These are phyloP conservation scores for Candida pseudocylindracea DNA, from an alignment of 1,139 yeast genomes.

Conservation along the genomic window DNA sequence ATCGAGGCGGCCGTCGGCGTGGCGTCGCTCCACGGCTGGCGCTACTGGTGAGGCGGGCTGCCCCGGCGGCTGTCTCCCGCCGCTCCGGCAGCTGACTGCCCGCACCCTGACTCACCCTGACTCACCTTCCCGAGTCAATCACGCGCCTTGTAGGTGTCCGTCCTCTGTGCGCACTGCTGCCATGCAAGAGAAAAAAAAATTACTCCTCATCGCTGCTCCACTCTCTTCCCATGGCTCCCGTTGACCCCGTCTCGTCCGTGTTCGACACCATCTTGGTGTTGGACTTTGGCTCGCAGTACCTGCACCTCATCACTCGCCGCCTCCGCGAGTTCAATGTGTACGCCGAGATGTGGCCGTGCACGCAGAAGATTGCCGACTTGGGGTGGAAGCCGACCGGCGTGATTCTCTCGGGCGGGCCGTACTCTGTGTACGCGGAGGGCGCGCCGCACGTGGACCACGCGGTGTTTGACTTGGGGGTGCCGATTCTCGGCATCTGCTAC, in stretches of 20 bases:
- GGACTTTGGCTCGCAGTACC: slow-evolving; percentile 97
- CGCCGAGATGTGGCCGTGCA: slow-evolving; percentile 98
- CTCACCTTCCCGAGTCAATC: no score
- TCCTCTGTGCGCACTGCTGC: no score
- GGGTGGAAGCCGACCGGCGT: slow-evolving; percentile 94
- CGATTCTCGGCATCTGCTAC: slow-evolving; percentile 93
- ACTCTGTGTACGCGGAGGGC: slow-evolving; percentile 85
- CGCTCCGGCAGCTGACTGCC: no score
- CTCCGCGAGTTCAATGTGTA: slow-evolving; percentile 94
- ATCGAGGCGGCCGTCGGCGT: slow-evolving; percentile 25
- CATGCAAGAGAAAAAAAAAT: no score
- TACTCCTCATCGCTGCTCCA: slow-evolving; percentile 1
- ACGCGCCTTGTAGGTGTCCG: no score
- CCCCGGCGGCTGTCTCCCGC: no score
- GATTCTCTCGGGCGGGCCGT: slow-evolving; percentile 93
- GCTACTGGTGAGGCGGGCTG: slow-evolving; percentile 23
- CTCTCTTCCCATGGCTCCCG: slow-evolving; percentile 2
- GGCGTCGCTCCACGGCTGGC: slow-evolving; percentile 23
- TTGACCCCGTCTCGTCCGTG: slow-evolving; percentile 42
- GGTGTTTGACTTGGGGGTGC: slow-evolving; percentile 75
- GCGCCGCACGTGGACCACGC: slow-evolving; percentile 97
- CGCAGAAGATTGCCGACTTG: slow-evolving; percentile 83
- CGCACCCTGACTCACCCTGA: no score
- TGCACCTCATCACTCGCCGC: slow-evolving; percentile 92
- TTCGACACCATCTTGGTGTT: slow-evolving; percentile 94